Base-by-base conservation (phyloP, 2,329 filamentous ascomycete species). In the Paraconiothyrium sp. region DNA sequence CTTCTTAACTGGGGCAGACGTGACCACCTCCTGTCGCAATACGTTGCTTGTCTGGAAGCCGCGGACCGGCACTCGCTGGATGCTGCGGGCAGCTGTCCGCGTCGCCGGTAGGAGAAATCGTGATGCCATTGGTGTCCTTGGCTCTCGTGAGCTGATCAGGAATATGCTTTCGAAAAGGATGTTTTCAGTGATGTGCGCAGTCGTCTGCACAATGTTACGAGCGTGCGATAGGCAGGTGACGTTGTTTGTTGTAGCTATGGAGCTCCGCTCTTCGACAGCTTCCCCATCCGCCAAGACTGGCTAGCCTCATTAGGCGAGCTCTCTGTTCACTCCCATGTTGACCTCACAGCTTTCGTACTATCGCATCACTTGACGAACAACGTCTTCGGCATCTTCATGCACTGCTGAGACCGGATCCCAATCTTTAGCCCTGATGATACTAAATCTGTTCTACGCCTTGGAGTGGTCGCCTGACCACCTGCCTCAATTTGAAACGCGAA, bases 1-100 rank as follows among this genome's bases (percentile, higher is more conserved):
- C 77, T 87, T 91, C 76, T 83, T 84, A n/a, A 84, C 81, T 32
- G 88, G 78, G 27, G 77, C 78, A 60, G 72, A 72, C 43, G 80
- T 78, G 47, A 78, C 72, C 55, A 59, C 69, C 30, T 77, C 76
- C 58, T 72, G 67, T 59, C 70, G 74, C 68, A 76, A 49, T 2
- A 57, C 67, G 14, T 69, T 67, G 61, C 72, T 80, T 52, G 79
- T 81, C 66, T 82, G 78, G 73, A 83, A 82, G 74, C 67, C 75
- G 71, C 61, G 76, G 63, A 54, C 68, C 60, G 59, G 60, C 20
- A 58, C 67, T 65, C 58, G 61, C 37, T 60, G 52, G 62, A 57
- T 61, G 54, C 64, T 70, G 24, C 56, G 57, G 22, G 61, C 56
- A 61, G 72, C 67, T 66, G 74, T 62, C 63, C 81, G 79, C 67